phyloP scores from a whole-genome alignment of 2,329 filamentous ascomycete species.

The Aspergillus felis region DNA sequence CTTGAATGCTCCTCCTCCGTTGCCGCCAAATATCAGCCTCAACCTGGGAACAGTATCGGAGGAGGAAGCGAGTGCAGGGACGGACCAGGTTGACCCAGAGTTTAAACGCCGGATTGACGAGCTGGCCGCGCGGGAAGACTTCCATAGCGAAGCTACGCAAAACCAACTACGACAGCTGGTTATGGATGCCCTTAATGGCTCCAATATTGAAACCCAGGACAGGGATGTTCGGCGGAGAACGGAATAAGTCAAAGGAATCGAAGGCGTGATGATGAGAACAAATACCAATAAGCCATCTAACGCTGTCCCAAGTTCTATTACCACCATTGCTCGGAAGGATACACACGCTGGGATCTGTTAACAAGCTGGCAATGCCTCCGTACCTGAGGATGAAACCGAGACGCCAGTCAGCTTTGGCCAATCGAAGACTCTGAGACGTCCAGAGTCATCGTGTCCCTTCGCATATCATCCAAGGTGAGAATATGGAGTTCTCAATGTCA shows the following conservation, averaged over 20 bases:
- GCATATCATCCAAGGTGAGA: background rate
- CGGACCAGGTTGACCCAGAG: conserved; percentile 69
- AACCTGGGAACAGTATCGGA: conserved; percentile 72
- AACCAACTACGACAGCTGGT: conserved; percentile 73
- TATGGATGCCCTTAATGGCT: conserved; percentile 70
- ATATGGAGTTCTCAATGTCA: background rate
- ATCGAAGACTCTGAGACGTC: background rate
- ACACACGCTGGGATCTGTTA: background rate
- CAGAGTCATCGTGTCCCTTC: background rate
- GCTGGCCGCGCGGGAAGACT: conserved; percentile 77
- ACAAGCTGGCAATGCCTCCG: background rate
- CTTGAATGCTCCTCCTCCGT: conserved; percentile 52
- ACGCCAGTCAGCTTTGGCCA: background rate
- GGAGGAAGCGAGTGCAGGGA: conserved; percentile 51
- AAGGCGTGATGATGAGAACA: background rate
- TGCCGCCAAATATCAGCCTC: conserved; percentile 73
- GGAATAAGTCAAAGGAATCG: conserved; percentile 40
- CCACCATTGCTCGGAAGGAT: background rate
- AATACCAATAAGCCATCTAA: background rate
- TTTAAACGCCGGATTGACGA: conserved; percentile 85
- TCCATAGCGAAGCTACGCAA: conserved; percentile 76
- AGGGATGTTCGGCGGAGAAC: conserved; percentile 62
- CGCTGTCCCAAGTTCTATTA: background rate
- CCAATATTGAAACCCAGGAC: conserved; percentile 57
- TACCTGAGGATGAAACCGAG: background rate